Evolutionary conservation across 2,329 filamentous ascomycete genomes (phyloP), one percentile per base, ranked within the genome.

Genomic region (Endoconidiophora polonica): DNA sequence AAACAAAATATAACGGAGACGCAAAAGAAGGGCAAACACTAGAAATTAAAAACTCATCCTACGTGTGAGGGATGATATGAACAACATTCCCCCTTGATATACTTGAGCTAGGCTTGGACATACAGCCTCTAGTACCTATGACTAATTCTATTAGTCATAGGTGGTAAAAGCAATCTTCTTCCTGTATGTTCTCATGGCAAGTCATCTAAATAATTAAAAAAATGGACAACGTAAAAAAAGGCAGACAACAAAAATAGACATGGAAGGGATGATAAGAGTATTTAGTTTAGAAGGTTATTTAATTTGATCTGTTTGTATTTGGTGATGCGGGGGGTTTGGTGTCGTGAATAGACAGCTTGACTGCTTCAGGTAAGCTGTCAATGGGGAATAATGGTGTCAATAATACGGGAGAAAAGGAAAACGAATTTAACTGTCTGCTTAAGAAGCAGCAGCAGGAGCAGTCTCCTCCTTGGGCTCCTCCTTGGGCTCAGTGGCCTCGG

Each of bases 381-480:
- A 33, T 33, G 29, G 29, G 26, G 29, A 29, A 36, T 18, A 33
- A 45, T 18, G 26, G 39, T 42, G 16, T 42, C 39, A 22, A 23
- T 23, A 42, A 42, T 23, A 23, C 7, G 9, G 43, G 43, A 29
- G 43, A 45, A 45, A 33, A 45, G 3, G 24, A 36, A 18, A 45
- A 45, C 29, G 29, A 41, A 39, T 46, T 22, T 23, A 24, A 7
- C 33, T 43, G 24, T 24, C 22, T 39, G 16, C 44, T 53, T 53
- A 53, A 46, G 52, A 53, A 43, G 52, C 52, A 48, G 52, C 70
- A 55, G 67, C 61, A 56, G 66, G 60, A 46, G 65, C 63, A 54
- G 66, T 59, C 62, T 67, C 66, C 56, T 66, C 59, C 46, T 66
- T 62, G 63, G 73, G 70, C 59, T 73, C 69, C 60, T 65, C 63